Conservation (phyloP, 2,329 filamentous ascomycete genomes). For the Penicillium oxalicum region DNA sequence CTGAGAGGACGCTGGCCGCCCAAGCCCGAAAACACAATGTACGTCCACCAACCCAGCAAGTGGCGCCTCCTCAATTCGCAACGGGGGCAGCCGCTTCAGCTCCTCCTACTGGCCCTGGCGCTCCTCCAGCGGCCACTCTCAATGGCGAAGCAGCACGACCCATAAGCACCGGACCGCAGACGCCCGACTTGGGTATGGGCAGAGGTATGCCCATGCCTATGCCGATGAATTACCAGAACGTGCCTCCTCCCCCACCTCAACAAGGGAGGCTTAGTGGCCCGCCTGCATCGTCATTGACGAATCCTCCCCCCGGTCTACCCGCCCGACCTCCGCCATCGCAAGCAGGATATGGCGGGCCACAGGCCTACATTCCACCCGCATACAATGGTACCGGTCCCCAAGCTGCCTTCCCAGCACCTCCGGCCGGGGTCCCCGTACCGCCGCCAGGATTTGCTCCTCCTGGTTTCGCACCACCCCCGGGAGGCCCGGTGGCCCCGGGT, state of each 20-base stretch:
- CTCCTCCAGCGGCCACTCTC: slow-evolving; percentile 41
- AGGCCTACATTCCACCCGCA: slow-evolving; percentile 37
- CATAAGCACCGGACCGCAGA: slow-evolving; percentile 25
- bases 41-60: slow-evolving; percentile 67
- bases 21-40: slow-evolving; percentile 95
- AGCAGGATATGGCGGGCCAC: slow-evolving; percentile 60
- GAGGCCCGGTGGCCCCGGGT: slow-evolving; percentile 21
- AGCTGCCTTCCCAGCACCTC: slow-evolving; percentile 29
- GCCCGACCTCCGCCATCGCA: slow-evolving; percentile 65
- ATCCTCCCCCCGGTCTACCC: slow-evolving; percentile 51
- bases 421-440: slow-evolving; percentile 31
- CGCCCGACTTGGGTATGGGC: slow-evolving; percentile 32
- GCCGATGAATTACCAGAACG: slow-evolving; percentile 37
- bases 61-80: slow-evolving; percentile 65
- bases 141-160: slow-evolving; percentile 37
- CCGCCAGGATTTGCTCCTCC: slow-evolving; percentile 48
- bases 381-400: slow-evolving; percentile 32
- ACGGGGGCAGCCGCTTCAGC: slow-evolving; percentile 19
- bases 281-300: slow-evolving; percentile 41
- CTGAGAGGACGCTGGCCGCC: slow-evolving; percentile 82
- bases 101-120: slow-evolving; percentile 27
- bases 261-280: slow-evolving; percentile 51
- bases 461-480: slow-evolving; percentile 40
- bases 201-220: slow-evolving; percentile 38
- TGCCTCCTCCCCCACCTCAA: slow-evolving; percentile 34